phyloP scores from a whole-genome alignment of 1,139 yeast genomes.

The Magnusiomyces clavatus region DNA sequence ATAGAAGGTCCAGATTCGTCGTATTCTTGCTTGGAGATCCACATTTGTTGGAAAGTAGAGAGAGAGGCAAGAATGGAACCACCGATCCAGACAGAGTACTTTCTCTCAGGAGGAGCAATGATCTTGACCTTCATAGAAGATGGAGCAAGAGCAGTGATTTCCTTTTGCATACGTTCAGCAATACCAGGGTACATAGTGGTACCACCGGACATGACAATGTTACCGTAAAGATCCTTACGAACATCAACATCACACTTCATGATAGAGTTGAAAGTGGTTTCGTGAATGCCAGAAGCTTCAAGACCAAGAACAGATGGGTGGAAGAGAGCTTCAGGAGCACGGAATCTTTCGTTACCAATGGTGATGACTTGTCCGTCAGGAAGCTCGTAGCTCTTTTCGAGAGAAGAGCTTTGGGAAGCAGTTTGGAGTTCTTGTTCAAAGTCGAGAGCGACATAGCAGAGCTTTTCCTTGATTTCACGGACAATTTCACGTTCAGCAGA shows the following conservation, averaged over 20 bases:
- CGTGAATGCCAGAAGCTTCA: conserved; percentile 99
- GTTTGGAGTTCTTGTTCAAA: conserved; percentile 98
- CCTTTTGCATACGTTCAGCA: conserved; percentile 99
- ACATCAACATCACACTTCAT: conserved; percentile 99
- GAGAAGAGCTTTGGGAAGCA: conserved; percentile 95
- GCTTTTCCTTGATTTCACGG: conserved; percentile 98
- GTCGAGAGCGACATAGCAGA: conserved; percentile 95
- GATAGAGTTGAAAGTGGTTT: conserved; percentile 98
- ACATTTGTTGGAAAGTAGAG: conserved; percentile 99
- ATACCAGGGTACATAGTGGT: conserved; percentile 99
- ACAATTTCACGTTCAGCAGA: conserved; percentile 99
- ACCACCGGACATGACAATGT: conserved; percentile 99
- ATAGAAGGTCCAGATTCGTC: conserved; percentile 99
- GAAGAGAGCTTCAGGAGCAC: conserved; percentile 99
- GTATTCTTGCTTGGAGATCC: conserved; percentile 99
- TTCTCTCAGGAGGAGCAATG: conserved; percentile 99
- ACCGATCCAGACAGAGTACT: conserved; percentile 99
- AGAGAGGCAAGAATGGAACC: conserved; percentile 98
- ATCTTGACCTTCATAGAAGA: conserved; percentile 99
- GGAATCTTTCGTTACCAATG: conserved; percentile 99
- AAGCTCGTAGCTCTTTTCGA: conserved; percentile 97
- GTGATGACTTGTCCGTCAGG: conserved; percentile 99
- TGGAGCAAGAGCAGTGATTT: conserved; percentile 98
- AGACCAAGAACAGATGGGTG: conserved; percentile 96
- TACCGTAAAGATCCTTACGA: conserved; percentile 97